phyloP scores from a whole-genome alignment of 225 moss, liverwort and hornwort genomes.

The Anthoceros angustus region DNA sequence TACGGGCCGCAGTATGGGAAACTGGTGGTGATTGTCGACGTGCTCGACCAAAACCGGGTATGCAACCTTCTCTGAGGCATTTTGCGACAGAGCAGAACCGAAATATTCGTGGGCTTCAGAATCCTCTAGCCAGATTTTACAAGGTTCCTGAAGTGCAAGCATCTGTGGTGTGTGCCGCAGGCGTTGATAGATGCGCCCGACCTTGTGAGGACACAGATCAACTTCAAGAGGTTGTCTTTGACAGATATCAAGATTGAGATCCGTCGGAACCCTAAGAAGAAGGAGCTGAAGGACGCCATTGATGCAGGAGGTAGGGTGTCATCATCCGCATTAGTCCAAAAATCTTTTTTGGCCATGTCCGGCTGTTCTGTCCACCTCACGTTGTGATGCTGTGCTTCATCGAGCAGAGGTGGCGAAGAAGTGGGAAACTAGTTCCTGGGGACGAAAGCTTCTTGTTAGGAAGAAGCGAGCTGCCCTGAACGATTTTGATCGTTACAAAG shows the following conservation, averaged over 20 bases:
- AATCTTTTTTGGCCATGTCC: neutral
- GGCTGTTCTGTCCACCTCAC: neutral
- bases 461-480: slow-evolving; percentile 47
- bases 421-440: slow-evolving; percentile 67
- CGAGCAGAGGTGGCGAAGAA: slow-evolving; percentile 33
- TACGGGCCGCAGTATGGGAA: slow-evolving; percentile 70
- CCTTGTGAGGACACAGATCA: slow-evolving; percentile 62
- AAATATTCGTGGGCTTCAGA: no score
- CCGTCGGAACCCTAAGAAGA: slow-evolving; percentile 46
- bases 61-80: no score
- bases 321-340: neutral
- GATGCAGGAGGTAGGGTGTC: slow-evolving; percentile 25
- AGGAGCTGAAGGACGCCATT: slow-evolving; percentile 42
- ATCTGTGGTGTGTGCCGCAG: neutral
- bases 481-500: slow-evolving; percentile 79
- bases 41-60: slow-evolving; percentile 58
- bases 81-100: no score
- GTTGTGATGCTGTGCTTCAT: neutral
- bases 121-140: neutral
- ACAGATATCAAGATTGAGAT: slow-evolving; percentile 60
- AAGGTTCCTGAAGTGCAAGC: neutral
- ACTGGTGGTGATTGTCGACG: slow-evolving; percentile 73
- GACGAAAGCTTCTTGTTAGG: slow-evolving; percentile 62
- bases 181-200: slow-evolving; percentile 63
- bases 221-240: slow-evolving; percentile 68